These are phyloP conservation scores for Ustilago bromivora DNA, from an alignment of 1,284 basidiomycete genomes.

Conservation along the genomic window DNA sequence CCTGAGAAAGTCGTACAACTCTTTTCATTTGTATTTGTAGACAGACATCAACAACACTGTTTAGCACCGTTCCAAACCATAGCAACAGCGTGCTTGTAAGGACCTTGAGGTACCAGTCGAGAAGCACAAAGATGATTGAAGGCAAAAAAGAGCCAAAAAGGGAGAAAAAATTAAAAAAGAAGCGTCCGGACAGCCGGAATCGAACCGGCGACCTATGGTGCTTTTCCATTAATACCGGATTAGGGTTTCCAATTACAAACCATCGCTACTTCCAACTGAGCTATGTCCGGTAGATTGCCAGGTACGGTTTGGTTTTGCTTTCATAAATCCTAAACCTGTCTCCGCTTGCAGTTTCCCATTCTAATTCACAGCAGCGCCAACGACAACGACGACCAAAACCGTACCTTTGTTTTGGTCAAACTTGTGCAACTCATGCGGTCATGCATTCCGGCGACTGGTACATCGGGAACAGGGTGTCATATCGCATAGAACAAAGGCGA, in stretches of 20 bases:
- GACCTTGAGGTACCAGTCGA: background rate
- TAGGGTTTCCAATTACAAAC: constrained; percentile 60
- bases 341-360: background rate
- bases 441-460: background rate
- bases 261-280: constrained; percentile 60
- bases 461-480: background rate
- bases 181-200: constrained; percentile 57
- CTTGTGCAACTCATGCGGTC: background rate
- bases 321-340: background rate
- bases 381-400: background rate
- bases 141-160: background rate
- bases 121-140: background rate
- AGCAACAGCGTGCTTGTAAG: background rate
- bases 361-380: too few species aligned
- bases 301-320: accelerated
- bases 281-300: constrained; percentile 38
- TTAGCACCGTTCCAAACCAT: background rate
- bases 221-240: constrained; percentile 54
- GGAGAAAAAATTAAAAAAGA: constrained; percentile 15
- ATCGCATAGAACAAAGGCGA: background rate
- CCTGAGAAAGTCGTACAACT: background rate
- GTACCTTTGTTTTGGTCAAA: background rate
- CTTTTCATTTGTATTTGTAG: constrained; percentile 24
- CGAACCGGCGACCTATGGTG: constrained; percentile 61
- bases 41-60: background rate